Percentiles rank a stretch among this genome's conserved stretches.
Evolutionary conservation across 2,329 filamentous ascomycete species (phyloP).

Genomic region (Hyphodiscus sp.): DNA sequence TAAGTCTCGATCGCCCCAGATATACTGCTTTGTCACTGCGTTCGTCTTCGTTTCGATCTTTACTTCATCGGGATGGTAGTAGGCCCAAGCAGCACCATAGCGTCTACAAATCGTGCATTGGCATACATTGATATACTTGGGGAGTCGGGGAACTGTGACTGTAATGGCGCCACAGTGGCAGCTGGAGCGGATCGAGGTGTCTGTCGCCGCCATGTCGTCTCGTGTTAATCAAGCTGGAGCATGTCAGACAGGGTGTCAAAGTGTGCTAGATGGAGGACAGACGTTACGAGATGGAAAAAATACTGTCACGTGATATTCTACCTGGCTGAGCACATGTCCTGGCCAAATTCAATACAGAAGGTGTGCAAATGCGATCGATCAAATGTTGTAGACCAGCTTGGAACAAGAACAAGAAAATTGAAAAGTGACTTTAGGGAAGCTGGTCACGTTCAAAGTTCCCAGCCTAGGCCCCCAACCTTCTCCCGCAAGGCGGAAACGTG

Average conservation of each 20-base stretch:
- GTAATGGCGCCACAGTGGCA: constrained; percentile 7
- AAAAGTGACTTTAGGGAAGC: too few relatives aligned
- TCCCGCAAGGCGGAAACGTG: not conserved
- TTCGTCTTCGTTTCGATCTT: constrained; percentile 15
- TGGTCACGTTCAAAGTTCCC: too few relatives aligned
- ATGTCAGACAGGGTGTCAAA: too few relatives aligned
- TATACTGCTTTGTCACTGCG: constrained; percentile 15
- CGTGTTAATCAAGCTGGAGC: not conserved
- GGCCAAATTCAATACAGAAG: too few relatives aligned
- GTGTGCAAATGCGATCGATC: too few relatives aligned
- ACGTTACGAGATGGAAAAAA: too few relatives aligned
- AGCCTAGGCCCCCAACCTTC: too few relatives aligned
- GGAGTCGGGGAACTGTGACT: constrained; percentile 12
- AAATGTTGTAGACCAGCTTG: too few relatives aligned
- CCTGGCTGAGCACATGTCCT: too few relatives aligned
- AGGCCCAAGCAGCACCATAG: constrained; percentile 12
- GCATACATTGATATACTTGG: constrained; percentile 11
- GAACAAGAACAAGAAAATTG: too few relatives aligned
- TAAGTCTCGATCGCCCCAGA: constrained; percentile 12
- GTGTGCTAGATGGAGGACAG: too few relatives aligned
- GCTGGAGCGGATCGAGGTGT: not conserved
- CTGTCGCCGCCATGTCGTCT: not conserved
- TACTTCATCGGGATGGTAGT: constrained; percentile 13
- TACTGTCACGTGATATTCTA: too few relatives aligned
- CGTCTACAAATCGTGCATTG: constrained; percentile 14